A percentile compares a stretch with the other conserved stretches of the same genome.
phyloP scores from a whole-genome alignment of 352 stramenopile species.

The Hyaloperonospora brassicae region DNA sequence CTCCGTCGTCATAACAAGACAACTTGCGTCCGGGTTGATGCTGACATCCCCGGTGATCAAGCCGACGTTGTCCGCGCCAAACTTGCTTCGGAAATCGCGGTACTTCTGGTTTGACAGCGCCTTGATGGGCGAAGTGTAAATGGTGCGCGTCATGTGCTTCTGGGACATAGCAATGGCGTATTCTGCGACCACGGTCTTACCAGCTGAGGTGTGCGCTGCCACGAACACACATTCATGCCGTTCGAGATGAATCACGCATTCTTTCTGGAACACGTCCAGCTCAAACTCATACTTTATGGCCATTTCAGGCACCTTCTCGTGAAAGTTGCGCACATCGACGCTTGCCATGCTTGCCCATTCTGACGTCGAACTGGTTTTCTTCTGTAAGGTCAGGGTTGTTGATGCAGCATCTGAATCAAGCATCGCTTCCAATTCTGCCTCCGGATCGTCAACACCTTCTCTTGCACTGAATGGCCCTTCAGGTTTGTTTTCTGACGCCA shows the following conservation, averaged over 20 bases:
- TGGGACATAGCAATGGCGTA: conserved; percentile 95
- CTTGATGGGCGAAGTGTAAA: conserved; percentile 99
- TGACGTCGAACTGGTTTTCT: conserved; percentile 18
- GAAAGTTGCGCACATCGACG: conserved; percentile 77
- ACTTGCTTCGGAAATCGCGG: conserved; percentile 92
- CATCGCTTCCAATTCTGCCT: conserved; percentile 47
- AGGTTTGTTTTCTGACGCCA: not conserved
- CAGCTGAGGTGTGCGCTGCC: conserved; percentile 93
- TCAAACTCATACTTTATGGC: conserved; percentile 78
- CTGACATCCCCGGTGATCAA: conserved; percentile 97
- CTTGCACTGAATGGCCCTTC: conserved; percentile 1
- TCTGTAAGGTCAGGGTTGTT: conserved; percentile 12
- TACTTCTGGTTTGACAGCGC: conserved; percentile 98
- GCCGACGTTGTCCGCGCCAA: conserved; percentile 91
- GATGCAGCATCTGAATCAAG: conserved; percentile 20
- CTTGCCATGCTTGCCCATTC: conserved; percentile 70
- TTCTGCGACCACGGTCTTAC: conserved; percentile 98
- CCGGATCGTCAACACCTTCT: conserved; percentile 25
- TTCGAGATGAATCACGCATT: conserved; percentile 92
- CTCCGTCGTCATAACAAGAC: conserved; percentile 97
- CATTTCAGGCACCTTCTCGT: conserved; percentile 75
- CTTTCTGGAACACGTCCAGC: conserved; percentile 96
- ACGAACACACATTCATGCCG: conserved; percentile 93
- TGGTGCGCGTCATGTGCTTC: conserved; percentile 85
- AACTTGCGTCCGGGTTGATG: conserved; percentile 93